Evolutionary conservation across 257 asterid genomes (phyloP).

Genomic region (Leptodermis oblonga): DNA sequence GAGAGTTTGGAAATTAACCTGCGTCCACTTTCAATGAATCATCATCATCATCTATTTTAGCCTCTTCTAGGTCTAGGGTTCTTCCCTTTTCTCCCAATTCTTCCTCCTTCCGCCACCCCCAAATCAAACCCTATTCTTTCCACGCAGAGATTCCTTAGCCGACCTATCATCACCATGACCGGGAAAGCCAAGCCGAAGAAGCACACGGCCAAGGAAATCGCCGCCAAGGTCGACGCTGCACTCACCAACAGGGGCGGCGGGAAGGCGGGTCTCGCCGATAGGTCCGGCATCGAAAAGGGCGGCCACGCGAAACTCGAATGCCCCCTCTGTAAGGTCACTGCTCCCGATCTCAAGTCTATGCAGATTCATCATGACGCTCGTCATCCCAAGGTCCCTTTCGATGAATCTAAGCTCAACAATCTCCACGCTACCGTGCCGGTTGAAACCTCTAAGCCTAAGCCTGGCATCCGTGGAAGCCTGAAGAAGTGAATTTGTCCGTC

Average conservation of each 20-base stretch:
- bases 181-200: conserved; percentile 95
- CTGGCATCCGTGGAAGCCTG: conserved; percentile 80
- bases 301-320: conserved; percentile 91
- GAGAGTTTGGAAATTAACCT: neutral
- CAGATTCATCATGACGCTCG: conserved; percentile 86
- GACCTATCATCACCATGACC: conserved; percentile 42
- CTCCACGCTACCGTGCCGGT: conserved; percentile 42
- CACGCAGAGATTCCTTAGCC: neutral
- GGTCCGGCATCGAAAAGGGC: conserved; percentile 64
- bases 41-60: too few relatives aligned
- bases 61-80: too few relatives aligned
- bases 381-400: conserved; percentile 79
- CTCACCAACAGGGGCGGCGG: conserved; percentile 88
- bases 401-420: conserved; percentile 56
- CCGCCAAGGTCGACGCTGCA: conserved; percentile 72
- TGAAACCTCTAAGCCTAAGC: conserved; percentile 55
- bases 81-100: neutral
- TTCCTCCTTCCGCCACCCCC: neutral
- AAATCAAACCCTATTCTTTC: neutral
- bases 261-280: conserved; percentile 67
- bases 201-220: conserved; percentile 87
- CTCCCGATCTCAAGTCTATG: conserved; percentile 83
- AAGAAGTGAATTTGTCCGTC: conserved; percentile 45
- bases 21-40: neutral
- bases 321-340: conserved; percentile 76